Percentiles rank a stretch among this genome's conserved stretches.
Evolutionary conservation across 306 rosid genomes (phyloP).

Genomic region (Malus orientalis): DNA sequence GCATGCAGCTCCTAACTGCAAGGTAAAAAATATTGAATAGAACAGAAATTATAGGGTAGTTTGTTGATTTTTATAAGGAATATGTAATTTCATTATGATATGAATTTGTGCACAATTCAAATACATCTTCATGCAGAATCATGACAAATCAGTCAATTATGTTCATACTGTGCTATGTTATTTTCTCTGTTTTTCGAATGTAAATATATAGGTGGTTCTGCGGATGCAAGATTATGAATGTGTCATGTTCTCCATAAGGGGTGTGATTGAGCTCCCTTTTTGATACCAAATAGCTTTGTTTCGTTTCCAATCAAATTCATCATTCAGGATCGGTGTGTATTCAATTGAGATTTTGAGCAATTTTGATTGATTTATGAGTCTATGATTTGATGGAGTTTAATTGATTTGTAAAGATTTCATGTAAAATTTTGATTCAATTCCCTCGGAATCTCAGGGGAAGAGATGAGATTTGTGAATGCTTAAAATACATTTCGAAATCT

Average conservation of each 20-base stretch:
- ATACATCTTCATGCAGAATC: not conserved
- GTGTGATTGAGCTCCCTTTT: not conserved
- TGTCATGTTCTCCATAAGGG: not conserved
- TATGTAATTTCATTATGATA: not conserved
- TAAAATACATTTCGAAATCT: too few species aligned
- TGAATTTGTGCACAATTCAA: not conserved
- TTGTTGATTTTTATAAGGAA: not conserved
- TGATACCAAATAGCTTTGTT: not conserved
- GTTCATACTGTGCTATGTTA: not conserved
- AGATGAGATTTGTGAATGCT: too few species aligned
- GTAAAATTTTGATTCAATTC: too few species aligned
- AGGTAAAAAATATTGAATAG: constrained; percentile 30
- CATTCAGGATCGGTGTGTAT: not conserved
- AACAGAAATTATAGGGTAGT: not conserved
- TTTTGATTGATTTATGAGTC: too few species aligned
- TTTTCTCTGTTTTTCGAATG: not conserved
- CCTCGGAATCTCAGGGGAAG: too few species aligned
- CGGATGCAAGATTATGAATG: not conserved
- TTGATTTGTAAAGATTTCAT: too few species aligned
- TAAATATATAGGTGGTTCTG: not conserved
- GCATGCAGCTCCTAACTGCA: constrained; percentile 93
- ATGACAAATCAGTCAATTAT: not conserved
- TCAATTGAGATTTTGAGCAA: too few species aligned
- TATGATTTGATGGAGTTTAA: too few species aligned
- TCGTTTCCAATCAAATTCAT: not conserved